Percentiles rank a stretch among this genome's conserved stretches.
Conservation (phyloP, 2,329 filamentous ascomycete species). For the Cladophialophora bantiana region DNA sequence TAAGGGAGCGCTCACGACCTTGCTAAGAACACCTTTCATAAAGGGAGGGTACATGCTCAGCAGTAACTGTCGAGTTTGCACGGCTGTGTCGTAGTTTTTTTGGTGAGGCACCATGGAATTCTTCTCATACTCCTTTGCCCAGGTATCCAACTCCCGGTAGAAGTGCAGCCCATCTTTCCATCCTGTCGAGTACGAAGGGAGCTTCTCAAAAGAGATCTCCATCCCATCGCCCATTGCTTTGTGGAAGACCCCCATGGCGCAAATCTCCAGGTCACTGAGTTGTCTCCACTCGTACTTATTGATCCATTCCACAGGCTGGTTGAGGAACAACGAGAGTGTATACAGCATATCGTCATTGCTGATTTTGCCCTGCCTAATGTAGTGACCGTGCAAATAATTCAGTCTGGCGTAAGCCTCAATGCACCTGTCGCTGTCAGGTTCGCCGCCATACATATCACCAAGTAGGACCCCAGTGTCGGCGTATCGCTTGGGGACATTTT, state of each 20-base stretch:
- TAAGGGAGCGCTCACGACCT: constrained; percentile 67
- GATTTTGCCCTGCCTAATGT: constrained; percentile 66
- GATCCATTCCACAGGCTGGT: constrained; percentile 71
- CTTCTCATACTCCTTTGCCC: constrained; percentile 63
- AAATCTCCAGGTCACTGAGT: constrained; percentile 70
- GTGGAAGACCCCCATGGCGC: constrained; percentile 69
- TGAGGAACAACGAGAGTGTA: constrained; percentile 69
- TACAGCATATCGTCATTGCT: constrained; percentile 69
- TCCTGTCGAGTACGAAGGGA: constrained; percentile 48
- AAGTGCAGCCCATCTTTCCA: constrained; percentile 58
- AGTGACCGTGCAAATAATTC: constrained; percentile 68
- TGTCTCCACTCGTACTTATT: constrained; percentile 72
- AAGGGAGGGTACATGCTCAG: constrained; percentile 61
- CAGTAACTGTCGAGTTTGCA: constrained; percentile 67
- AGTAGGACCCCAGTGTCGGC: constrained; percentile 61
- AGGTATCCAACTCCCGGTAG: constrained; percentile 53
- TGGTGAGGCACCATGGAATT: constrained; percentile 58
- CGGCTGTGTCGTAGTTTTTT: constrained; percentile 50
- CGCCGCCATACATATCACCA: constrained; percentile 55
- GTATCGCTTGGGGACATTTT: constrained; percentile 61
- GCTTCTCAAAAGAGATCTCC: constrained; percentile 59
- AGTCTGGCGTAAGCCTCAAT: constrained; percentile 66
- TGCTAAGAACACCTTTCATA: constrained; percentile 56
- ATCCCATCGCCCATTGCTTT: constrained; percentile 72
- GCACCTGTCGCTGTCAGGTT: constrained; percentile 49